Conservation (phyloP, 192 early-diverging fungal genomes). For the Phycomyces blakesleeanus region DNA sequence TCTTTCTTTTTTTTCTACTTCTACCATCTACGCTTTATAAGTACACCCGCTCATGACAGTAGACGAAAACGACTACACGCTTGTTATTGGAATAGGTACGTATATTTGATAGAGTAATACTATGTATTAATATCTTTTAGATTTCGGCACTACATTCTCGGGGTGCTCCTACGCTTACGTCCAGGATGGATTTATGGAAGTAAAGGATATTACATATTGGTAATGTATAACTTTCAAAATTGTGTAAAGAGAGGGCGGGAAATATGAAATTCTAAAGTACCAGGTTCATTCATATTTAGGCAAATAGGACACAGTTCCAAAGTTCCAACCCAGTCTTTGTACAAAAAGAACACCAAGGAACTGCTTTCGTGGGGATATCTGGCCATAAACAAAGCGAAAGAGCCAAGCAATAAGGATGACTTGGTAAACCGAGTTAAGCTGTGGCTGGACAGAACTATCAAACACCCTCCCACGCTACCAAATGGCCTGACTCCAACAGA, state of each 20-base stretch:
- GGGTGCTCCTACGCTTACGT: constrained; percentile 46
- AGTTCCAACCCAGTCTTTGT: constrained; percentile 40
- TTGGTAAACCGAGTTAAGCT: constrained; percentile 42
- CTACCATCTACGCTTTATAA: too few relatives aligned
- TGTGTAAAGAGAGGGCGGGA: too few relatives aligned
- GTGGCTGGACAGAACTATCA: constrained; percentile 38
- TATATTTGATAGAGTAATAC: too few relatives aligned
- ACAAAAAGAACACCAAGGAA: constrained; percentile 40
- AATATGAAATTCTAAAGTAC: too few relatives aligned
- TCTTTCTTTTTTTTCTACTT: too few relatives aligned
- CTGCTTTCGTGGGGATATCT: constrained; percentile 41
- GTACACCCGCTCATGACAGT: too few relatives aligned
- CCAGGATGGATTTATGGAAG: constrained; percentile 35
- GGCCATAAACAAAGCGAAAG: constrained; percentile 35
- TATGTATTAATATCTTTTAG: constrained; percentile 4
- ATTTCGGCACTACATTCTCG: constrained; percentile 47
- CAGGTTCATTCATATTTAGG: constrained; percentile 25
- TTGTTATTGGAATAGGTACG: neutral
- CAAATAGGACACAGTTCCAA: constrained; percentile 40
- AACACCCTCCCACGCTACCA: constrained; percentile 31
- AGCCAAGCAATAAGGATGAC: constrained; percentile 38
- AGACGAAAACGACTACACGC: too few relatives aligned
- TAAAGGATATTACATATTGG: constrained; percentile 45
- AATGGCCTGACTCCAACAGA: constrained; percentile 40
- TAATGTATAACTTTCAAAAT: too few relatives aligned